These are phyloP conservation scores for Gelatoporia subvermispora DNA, from an alignment of 768 basidiomycete genomes.

Conservation along the genomic window DNA sequence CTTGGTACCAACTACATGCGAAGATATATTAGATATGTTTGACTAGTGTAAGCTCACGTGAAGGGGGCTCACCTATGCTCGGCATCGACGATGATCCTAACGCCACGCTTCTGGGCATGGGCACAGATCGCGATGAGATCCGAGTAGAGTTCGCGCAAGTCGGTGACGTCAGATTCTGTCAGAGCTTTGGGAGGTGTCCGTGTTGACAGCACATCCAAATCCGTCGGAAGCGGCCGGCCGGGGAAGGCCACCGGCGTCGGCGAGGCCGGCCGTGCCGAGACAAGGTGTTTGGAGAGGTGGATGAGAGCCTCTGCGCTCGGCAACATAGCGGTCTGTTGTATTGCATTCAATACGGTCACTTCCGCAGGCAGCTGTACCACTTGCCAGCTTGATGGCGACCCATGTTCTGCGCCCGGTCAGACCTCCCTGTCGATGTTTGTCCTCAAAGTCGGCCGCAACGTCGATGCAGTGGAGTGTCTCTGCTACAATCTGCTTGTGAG, in stretches of 20 bases:
- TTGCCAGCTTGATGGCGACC: conserved; percentile 81
- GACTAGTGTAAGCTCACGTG: not conserved
- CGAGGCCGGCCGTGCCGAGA: conserved; percentile 33
- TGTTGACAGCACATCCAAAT: conserved; percentile 47
- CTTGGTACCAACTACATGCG: conserved; percentile 40
- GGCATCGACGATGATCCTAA: conserved; percentile 78
- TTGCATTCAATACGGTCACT: not conserved
- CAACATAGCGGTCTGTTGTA: conserved; percentile 58
- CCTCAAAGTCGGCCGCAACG: conserved; percentile 79
- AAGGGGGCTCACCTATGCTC: conserved; percentile 57
- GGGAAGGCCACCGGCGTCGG: conserved; percentile 54
- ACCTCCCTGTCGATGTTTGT: conserved; percentile 21
- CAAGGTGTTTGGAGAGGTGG: conserved; percentile 56
- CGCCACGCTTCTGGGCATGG: conserved; percentile 53
- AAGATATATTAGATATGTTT: not conserved
- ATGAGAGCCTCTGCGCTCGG: conserved; percentile 57
- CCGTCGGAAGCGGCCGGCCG: conserved; percentile 55
- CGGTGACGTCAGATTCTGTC: conserved; percentile 49
- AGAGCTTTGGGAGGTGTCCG: conserved; percentile 26
- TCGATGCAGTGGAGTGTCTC: conserved; percentile 79
- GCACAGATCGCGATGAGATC: conserved; percentile 63
- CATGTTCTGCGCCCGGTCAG: conserved; percentile 55
- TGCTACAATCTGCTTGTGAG: conserved; percentile 60
- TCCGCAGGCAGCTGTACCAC: conserved; percentile 17
- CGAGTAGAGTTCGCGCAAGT: conserved; percentile 55